phyloP scores from a whole-genome alignment of 768 basidiomycete genomes.

The Tylopilus cervinicoccineus region DNA sequence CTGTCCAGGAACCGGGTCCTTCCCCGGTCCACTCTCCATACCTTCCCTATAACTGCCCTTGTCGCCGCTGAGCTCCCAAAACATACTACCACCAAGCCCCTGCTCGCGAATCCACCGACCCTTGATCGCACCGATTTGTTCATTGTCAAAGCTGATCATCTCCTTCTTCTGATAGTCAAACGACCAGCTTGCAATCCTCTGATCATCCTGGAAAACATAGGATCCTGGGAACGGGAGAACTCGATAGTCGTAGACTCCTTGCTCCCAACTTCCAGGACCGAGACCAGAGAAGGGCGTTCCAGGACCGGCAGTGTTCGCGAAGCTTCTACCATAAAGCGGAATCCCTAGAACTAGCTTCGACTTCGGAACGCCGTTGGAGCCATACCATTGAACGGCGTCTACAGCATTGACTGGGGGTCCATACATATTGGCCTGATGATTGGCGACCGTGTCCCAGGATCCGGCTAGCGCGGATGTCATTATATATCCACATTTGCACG shows the following conservation, averaged over 20 bases:
- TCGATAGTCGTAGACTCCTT: slow-evolving; percentile 91
- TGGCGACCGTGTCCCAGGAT: slow-evolving; percentile 67
- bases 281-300: slow-evolving; percentile 76
- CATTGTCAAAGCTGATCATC: slow-evolving; percentile 80
- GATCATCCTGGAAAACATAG: slow-evolving; percentile 59
- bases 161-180: slow-evolving; percentile 74
- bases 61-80: slow-evolving; percentile 91
- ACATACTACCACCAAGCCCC: slow-evolving; percentile 89
- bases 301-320: slow-evolving; percentile 80
- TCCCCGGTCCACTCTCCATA: slow-evolving; percentile 72
- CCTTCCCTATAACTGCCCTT: slow-evolving; percentile 63
- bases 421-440: slow-evolving; percentile 86
- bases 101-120: slow-evolving; percentile 76
- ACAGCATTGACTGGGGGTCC: slow-evolving; percentile 62
- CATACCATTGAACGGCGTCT: slow-evolving; percentile 69
- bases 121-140: slow-evolving; percentile 65
- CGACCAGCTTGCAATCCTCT: slow-evolving; percentile 73
- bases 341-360: slow-evolving; percentile 87
- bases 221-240: slow-evolving; percentile 77
- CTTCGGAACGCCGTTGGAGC: slow-evolving; percentile 61
- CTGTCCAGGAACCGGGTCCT: slow-evolving; percentile 63
- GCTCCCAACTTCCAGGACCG: slow-evolving; percentile 89
- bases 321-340: slow-evolving; percentile 91
- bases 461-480: slow-evolving; percentile 47
- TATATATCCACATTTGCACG: slow-evolving; percentile 1